A percentile compares a stretch with the other conserved stretches of the same genome.
phyloP scores from a whole-genome alignment of 2,329 filamentous ascomycete genomes.

The Coleophoma cylindrospora region DNA sequence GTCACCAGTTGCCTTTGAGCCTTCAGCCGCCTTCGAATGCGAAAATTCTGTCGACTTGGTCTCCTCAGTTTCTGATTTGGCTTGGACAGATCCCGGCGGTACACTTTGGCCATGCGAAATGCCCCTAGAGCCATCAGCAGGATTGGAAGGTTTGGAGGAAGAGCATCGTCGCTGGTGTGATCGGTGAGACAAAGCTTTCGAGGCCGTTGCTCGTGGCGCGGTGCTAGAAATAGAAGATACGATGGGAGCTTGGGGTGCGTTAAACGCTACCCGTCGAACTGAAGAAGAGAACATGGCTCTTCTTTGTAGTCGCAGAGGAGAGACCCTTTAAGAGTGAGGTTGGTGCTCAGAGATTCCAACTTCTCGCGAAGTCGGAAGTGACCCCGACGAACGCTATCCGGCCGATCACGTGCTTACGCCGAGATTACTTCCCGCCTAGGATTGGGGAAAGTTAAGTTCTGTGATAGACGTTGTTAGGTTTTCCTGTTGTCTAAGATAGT shows the following conservation, averaged over 20 bases:
- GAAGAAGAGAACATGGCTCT: constrained; percentile 29
- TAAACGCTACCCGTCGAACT: constrained; percentile 22
- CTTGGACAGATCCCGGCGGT: constrained; percentile 14
- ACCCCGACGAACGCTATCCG: too few relatives aligned
- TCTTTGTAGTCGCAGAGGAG: constrained; percentile 5
- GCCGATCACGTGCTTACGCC: too few relatives aligned
- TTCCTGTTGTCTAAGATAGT: too few relatives aligned
- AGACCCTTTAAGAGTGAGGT: constrained; percentile 1
- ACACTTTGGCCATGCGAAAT: constrained; percentile 5
- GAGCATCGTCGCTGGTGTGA: constrained; percentile 27
- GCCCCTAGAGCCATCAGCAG: constrained; percentile 26
- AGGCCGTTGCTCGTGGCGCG: constrained; percentile 17
- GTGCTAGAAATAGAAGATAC: constrained; percentile 15
- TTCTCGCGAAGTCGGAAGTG: constrained; percentile 2
- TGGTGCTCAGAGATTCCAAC: neutral
- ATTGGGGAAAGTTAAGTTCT: too few relatives aligned
- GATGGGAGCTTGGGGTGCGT: constrained; percentile 20
- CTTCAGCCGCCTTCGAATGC: constrained; percentile 14
- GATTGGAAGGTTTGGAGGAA: constrained; percentile 32
- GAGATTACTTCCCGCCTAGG: too few relatives aligned
- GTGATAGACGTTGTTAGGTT: too few relatives aligned
- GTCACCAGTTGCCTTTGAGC: constrained; percentile 15
- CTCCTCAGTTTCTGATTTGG: constrained; percentile 13
- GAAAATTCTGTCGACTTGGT: constrained; percentile 17
- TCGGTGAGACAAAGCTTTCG: constrained; percentile 22